Percentiles rank a stretch among this genome's conserved stretches.
Evolutionary conservation across 1,139 yeast species (phyloP).

Genomic region (Blastobotrys elegans): DNA sequence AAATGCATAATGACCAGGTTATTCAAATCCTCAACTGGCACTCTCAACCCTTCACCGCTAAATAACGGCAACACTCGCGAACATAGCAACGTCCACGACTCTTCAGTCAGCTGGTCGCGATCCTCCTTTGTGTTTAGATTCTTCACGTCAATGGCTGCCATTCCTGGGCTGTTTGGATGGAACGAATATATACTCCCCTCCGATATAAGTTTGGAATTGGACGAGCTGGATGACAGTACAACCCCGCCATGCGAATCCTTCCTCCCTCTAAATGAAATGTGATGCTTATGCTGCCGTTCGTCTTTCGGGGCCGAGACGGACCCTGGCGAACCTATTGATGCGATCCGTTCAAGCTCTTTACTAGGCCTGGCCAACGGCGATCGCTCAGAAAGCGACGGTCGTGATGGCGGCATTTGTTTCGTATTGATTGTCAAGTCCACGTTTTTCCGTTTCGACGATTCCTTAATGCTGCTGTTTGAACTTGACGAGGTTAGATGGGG

Average conservation of each 20-base stretch:
- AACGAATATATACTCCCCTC: conserved; percentile 46
- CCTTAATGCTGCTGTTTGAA: conserved; percentile 10
- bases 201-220: conserved; percentile 44
- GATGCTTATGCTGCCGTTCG: conserved; percentile 37
- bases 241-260: conserved; percentile 38
- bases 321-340: conserved; percentile 34
- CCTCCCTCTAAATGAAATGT: conserved; percentile 37
- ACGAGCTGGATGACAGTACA: conserved; percentile 43
- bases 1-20: conserved; percentile 45
- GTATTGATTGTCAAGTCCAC: conserved; percentile 35
- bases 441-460: conserved; percentile 25
- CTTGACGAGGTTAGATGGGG: conserved; percentile 23
- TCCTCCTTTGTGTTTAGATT: conserved; percentile 38
- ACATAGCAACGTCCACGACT: conserved; percentile 46
- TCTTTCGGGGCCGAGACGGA: conserved; percentile 16
- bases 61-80: conserved; percentile 45
- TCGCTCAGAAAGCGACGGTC: conserved; percentile 34
- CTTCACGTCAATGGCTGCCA: conserved; percentile 33
- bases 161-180: conserved; percentile 39
- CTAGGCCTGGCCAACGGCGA: conserved; percentile 42
- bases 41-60: conserved; percentile 43
- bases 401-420: conserved; percentile 25
- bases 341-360: conserved; percentile 42
- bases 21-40: conserved; percentile 55
- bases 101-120: conserved; percentile 43